These are phyloP conservation scores for Sclerospora graminicola DNA, from an alignment of 352 stramenopile genomes.

Conservation along the genomic window DNA sequence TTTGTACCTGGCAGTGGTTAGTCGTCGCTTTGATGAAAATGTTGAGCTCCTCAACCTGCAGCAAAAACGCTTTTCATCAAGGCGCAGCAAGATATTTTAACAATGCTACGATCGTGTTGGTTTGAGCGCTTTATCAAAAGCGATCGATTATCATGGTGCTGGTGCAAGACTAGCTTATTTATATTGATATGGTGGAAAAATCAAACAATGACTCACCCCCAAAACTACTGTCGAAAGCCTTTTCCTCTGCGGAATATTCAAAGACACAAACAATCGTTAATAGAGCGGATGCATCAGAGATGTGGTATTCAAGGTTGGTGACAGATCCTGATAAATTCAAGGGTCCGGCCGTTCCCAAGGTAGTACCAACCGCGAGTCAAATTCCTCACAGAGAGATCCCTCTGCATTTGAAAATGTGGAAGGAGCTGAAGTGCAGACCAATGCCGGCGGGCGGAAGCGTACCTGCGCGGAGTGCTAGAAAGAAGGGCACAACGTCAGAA, in stretches of 20 bases:
- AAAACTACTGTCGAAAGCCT: conserved; percentile 53
- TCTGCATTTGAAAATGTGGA: too few species aligned
- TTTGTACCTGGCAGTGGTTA: conserved; percentile 38
- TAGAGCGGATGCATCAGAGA: neutral
- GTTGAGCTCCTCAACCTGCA: conserved; percentile 25
- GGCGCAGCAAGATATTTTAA: conserved; percentile 75
- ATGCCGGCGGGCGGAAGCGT: too few species aligned
- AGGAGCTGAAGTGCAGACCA: too few species aligned
- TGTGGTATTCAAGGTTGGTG: too few species aligned
- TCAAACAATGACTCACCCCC: conserved; percentile 54
- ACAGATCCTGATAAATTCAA: too few species aligned
- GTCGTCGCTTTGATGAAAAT: conserved; percentile 31
- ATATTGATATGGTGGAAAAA: conserved; percentile 41
- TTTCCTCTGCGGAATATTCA: conserved; percentile 34
- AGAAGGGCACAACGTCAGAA: too few species aligned
- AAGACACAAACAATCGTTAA: conserved; percentile 4
- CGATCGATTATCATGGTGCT: conserved; percentile 70
- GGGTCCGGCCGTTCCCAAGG: too few species aligned
- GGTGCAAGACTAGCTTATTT: conserved; percentile 59
- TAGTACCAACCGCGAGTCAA: too few species aligned
- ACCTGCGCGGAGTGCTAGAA: too few species aligned
- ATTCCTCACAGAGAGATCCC: too few species aligned
- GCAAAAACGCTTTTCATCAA: conserved; percentile 43
- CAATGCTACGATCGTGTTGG: conserved; percentile 71
- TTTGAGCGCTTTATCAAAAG: conserved; percentile 81